Percentiles rank a stretch among this genome's conserved stretches.
These are phyloP conservation scores for Talaromyces liani DNA, from an alignment of 495 filamentous ascomycete genomes.

Conservation along the genomic window DNA sequence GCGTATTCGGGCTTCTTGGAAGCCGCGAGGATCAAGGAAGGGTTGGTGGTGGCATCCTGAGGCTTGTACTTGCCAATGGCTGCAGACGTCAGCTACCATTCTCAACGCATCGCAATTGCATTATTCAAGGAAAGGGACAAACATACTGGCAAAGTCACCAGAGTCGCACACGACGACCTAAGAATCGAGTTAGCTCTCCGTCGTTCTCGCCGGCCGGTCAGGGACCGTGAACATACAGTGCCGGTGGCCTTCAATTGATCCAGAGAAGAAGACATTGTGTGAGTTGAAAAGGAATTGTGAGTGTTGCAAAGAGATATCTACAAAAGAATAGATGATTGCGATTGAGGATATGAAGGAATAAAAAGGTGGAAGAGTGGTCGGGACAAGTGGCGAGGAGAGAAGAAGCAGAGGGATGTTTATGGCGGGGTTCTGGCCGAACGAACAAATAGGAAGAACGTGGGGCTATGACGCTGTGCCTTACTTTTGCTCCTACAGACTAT, in stretches of 20 bases:
- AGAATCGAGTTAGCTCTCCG: neutral
- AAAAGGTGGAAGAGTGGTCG: constrained; percentile 4
- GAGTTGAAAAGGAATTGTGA: constrained; percentile 7
- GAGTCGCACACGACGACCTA: constrained; percentile 95
- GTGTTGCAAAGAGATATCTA: neutral
- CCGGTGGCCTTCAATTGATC: constrained; percentile 95
- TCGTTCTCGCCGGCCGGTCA: constrained; percentile 20
- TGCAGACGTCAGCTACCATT: constrained; percentile 20
- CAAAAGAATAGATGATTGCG: neutral
- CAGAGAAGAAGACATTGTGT: constrained; percentile 74
- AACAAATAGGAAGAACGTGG: constrained; percentile 18
- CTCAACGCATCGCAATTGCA: neutral
- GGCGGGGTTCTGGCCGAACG: constrained; percentile 16
- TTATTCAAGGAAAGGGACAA: too few relatives aligned
- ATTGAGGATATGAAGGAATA: constrained; percentile 9
- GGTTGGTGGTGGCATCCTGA: constrained; percentile 99
- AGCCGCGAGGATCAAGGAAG: constrained; percentile 92
- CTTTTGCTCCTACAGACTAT: neutral
- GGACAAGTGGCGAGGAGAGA: constrained; percentile 23
- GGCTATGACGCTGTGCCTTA: constrained; percentile 23
- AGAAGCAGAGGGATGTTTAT: constrained; percentile 14
- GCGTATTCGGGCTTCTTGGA: constrained; percentile 98
- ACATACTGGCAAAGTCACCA: constrained; percentile 78
- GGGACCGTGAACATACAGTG: constrained; percentile 63
- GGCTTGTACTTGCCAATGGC: constrained; percentile 99